Conservation (phyloP, 2,329 filamentous ascomycete genomes). For the Colletotrichum limetticola region DNA sequence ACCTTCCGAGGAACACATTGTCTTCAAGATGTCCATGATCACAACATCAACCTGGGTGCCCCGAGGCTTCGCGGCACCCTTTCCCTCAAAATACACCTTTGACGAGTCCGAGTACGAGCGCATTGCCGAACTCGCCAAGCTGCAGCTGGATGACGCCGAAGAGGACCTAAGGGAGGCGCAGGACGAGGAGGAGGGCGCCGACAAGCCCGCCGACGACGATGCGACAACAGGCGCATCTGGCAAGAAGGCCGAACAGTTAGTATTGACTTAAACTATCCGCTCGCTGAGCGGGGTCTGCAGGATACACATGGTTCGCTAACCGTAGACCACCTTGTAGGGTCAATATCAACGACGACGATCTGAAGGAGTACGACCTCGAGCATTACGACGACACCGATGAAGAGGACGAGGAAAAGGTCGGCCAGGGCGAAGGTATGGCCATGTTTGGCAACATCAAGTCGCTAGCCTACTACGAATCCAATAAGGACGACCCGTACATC, state of each 20-base stretch:
- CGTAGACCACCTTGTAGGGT: constrained; percentile 49
- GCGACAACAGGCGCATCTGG: constrained; percentile 37
- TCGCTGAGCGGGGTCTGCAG: not conserved
- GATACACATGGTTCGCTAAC: constrained; percentile 35
- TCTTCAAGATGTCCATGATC: constrained; percentile 75
- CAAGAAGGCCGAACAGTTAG: constrained; percentile 46
- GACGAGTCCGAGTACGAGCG: constrained; percentile 81
- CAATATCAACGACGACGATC: constrained; percentile 80
- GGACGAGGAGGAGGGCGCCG: constrained; percentile 43
- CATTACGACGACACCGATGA: constrained; percentile 88
- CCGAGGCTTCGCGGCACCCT: constrained; percentile 79
- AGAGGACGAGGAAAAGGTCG: constrained; percentile 60
- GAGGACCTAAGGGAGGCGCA: constrained; percentile 83
- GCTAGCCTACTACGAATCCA: constrained; percentile 91
- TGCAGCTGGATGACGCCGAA: constrained; percentile 91
- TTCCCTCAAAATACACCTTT: constrained; percentile 79
- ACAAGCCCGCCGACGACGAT: constrained; percentile 30
- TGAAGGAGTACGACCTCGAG: constrained; percentile 96
- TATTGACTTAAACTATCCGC: not conserved
- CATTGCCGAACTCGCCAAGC: constrained; percentile 78
- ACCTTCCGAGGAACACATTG: not conserved
- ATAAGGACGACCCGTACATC: constrained; percentile 96
- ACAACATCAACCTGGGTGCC: constrained; percentile 82
- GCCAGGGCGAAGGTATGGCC: constrained; percentile 76
- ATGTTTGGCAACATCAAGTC: constrained; percentile 98